These are phyloP conservation scores for Scortechinia acanthostroma DNA, from an alignment of 2,329 filamentous ascomycete species.

Conservation along the genomic window DNA sequence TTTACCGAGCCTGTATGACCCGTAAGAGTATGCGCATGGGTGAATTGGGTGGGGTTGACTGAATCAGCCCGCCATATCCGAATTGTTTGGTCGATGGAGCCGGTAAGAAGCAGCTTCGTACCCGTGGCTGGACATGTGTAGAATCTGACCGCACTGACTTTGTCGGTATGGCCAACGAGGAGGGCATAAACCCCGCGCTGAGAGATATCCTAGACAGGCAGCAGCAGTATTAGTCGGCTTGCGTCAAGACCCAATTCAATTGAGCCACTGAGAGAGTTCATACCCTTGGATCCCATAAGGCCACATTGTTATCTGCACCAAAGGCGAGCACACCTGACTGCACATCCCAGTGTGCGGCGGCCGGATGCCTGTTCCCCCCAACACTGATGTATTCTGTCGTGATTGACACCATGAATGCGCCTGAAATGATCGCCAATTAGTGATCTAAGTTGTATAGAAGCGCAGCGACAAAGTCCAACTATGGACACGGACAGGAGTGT, in stretches of 20 bases:
- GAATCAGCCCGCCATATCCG: not conserved
- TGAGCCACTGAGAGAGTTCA: too few relatives aligned
- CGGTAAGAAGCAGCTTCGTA: not conserved
- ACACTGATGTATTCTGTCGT: slow-evolving; percentile 49
- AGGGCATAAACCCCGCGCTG: not conserved
- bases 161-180: slow-evolving; percentile 1
- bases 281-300: slow-evolving; percentile 77
- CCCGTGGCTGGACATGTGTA: not conserved
- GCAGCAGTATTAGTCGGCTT: too few relatives aligned
- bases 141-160: slow-evolving; percentile 1
- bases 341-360: slow-evolving; percentile 80
- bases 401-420: not conserved
- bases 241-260: too few relatives aligned
- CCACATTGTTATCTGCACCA: slow-evolving; percentile 82
- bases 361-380: slow-evolving; percentile 84
- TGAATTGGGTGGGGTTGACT: slow-evolving; percentile 2
- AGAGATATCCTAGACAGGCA: not conserved
- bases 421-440: too few relatives aligned
- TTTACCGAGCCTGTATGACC: slow-evolving; percentile 5
- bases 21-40: slow-evolving; percentile 3
- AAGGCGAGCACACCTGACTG: slow-evolving; percentile 69
- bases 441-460: too few relatives aligned
- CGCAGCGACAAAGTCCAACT: too few relatives aligned
- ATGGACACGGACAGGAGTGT: too few relatives aligned
- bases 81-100: not conserved